phyloP scores from a whole-genome alignment of 176 grass and related monocot genomes.

The Eragrostis curvula region DNA sequence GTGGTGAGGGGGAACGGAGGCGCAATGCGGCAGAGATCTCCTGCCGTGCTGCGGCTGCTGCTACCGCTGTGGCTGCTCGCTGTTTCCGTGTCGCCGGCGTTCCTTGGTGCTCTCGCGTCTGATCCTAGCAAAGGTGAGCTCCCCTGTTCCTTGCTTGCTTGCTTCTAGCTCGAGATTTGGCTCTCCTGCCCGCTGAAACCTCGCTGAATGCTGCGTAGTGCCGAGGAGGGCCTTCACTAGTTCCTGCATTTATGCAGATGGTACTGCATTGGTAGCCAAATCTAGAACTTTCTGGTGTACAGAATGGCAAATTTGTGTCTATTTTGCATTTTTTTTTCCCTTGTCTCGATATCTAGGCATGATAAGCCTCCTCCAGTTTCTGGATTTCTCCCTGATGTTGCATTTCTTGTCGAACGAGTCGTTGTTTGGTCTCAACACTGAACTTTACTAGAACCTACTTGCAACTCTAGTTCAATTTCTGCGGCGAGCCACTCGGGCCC shows the following conservation, averaged over 20 bases:
- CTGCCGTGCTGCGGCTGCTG: constrained; percentile 31
- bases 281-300: background rate
- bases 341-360: background rate
- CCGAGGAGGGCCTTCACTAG: background rate
- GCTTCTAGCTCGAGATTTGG: constrained; percentile 17
- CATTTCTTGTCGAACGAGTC: too few species aligned
- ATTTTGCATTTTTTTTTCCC: background rate
- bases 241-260: constrained; percentile 8
- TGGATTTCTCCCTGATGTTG: background rate
- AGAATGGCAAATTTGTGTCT: background rate
- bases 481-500: too few species aligned
- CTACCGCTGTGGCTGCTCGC: constrained; percentile 54
- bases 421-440: background rate
- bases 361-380: background rate
- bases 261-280: background rate
- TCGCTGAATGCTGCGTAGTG: constrained; percentile 31
- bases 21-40: too few species aligned
- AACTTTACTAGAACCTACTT: constrained; percentile 17
- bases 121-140: constrained; percentile 56
- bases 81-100: constrained; percentile 40
- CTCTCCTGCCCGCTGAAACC: constrained; percentile 10
- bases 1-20: too few species aligned
- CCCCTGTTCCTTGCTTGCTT: constrained; percentile 20
- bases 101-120: constrained; percentile 40
- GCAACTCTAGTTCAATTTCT: too few species aligned